Base-by-base conservation (phyloP, 2,329 filamentous ascomycete genomes). In the Colletotrichum cordylinicola region DNA sequence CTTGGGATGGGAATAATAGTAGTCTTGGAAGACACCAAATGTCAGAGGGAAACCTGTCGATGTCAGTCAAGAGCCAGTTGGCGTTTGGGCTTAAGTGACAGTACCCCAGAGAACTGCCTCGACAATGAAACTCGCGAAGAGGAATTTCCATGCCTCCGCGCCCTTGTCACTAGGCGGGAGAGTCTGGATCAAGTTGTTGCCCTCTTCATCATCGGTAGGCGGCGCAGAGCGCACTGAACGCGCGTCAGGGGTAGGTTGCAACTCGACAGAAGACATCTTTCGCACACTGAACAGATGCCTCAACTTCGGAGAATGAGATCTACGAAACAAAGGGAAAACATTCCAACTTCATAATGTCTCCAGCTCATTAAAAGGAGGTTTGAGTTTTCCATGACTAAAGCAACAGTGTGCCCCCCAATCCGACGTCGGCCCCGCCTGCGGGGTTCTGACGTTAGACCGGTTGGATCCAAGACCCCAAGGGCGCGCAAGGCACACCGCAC, bases 11-110 rank as follows among this genome's bases (percentile, higher is more conserved):
- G 72, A 74, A 4, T 80, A 81, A 61, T 82, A 82, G 67, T 82
- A 79, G 10, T 81, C 72, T 33, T 82, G 81, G 8, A 82, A 82
- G 27, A 82, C 80, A 10, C 81, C 81, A 65, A 79, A 82, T 3
- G 78, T 78, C 24, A 80, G 65, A 7, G 79, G 80, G n/a, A 82
- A 82, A 4, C 79, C 79, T 81, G 18, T 13, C 18, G 10, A 16
- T 3, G 35, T 74, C 10, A 74, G 60, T 21, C 43, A 52, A 35
- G 8, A 5, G 6, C 55, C 16, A 18, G 24, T 0, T 4, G 5
- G 15, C 2, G 2, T n/a, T 2, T 2, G 3, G 9, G 58, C 18
- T 61, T 5, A 8, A 61, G 18, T 4, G 8, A 12, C 4, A 10
- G 2, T 67, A 80, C 80, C 80, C 80, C 80, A 81, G 2, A 81